phyloP scores from a whole-genome alignment of 2,329 filamentous ascomycete species.

The Gremmenia infestans region DNA sequence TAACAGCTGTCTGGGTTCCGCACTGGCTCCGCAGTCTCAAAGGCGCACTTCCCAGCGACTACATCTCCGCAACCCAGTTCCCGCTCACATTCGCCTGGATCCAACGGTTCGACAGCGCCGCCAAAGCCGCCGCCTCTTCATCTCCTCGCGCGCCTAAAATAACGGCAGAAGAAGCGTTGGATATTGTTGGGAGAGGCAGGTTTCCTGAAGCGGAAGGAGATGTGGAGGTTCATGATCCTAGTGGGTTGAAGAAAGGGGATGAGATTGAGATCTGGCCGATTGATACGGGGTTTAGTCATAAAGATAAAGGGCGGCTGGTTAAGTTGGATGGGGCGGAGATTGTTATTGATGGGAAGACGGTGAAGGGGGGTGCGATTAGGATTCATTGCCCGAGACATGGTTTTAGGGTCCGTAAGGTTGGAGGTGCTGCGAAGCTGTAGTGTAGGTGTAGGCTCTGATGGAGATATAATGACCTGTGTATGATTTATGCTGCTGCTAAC shows the following conservation, averaged over 20 bases:
- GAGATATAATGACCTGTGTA: too few relatives aligned
- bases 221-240: conserved; percentile 48
- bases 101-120: conserved; percentile 49
- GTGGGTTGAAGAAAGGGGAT: conserved; percentile 48
- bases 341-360: conserved; percentile 48
- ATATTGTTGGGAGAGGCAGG: conserved; percentile 39
- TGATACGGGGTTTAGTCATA: conserved; percentile 55
- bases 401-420: conserved; percentile 40
- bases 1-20: conserved; percentile 55
- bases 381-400: conserved; percentile 59
- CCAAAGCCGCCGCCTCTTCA: conserved; percentile 37
- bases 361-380: conserved; percentile 40
- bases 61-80: conserved; percentile 48
- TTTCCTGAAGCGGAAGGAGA: conserved; percentile 41
- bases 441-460: too few relatives aligned
- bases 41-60: conserved; percentile 47
- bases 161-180: conserved; percentile 49
- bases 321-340: conserved; percentile 49
- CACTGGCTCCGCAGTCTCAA: conserved; percentile 58
- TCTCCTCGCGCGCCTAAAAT: conserved; percentile 38
- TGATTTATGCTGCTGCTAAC: too few relatives aligned
- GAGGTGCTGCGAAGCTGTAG: background rate
- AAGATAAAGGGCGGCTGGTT: conserved; percentile 52
- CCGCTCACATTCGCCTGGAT: conserved; percentile 62
- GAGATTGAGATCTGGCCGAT: conserved; percentile 54